Base-by-base conservation (phyloP, 2,329 filamentous ascomycete genomes). In the Elsinoe fawcettii region DNA sequence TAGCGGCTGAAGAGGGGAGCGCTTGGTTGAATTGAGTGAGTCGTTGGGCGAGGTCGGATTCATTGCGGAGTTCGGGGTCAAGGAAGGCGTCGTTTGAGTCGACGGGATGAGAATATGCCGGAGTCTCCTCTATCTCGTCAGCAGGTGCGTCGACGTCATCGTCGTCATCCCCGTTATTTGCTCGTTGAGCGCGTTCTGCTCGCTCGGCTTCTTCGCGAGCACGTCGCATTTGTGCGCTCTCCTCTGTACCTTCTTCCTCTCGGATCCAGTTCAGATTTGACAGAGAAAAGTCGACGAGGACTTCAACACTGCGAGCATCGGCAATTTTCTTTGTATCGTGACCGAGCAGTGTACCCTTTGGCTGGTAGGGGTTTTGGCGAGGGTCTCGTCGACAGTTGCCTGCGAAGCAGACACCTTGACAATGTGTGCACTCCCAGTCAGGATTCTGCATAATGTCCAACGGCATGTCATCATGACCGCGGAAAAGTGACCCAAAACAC, bases 401-500 rank as follows among this genome's bases (percentile, higher is more conserved):
- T 65, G 91, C 96, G 62, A 91, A 95, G 76, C 93, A 99, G 36
- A 92, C 88, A 16, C 85, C 84, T 20, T 81, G 77, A 68, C 93
- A 99, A 66, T 86, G 89, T 0, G 93, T 93, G 63, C 93, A 99
- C 65, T 86, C 81, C 92, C 93, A 99, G 49, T 84, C 77, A 62
- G 85, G 81, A 61, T 88, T 80, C 67, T 95, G 85, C 80, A 96
- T 86, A 0, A 91, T 82, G 18, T 83, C 77, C 64, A 92, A 83
- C 0, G 93, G 93, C 80, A 90, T 87, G 68, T 90, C 82, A 69
- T 97, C 92, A 66, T 96, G 96, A 0, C 89, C 91, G 57, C 93
- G 80, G 72, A 90, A 97, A 1, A 99, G 77, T 14, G 87, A 87
- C n/a, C 92, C 92, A 67, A 95, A 99, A 70, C 93, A 97, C 68